A percentile compares a stretch with the other conserved stretches of the same genome.
phyloP scores from a whole-genome alignment of 345 rosid genomes.

The Linum usitatissimum region DNA sequence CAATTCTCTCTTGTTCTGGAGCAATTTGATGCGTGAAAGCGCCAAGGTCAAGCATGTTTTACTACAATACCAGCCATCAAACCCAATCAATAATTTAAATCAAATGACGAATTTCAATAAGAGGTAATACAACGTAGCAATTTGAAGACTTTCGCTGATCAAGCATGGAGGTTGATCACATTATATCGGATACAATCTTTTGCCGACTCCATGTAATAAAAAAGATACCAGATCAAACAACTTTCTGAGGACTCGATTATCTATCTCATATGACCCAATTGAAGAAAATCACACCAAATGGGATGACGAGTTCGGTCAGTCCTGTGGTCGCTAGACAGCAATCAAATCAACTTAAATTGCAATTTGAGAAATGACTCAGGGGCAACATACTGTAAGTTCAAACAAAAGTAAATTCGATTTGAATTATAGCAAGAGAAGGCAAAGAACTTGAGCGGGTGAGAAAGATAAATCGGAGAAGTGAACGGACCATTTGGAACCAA shows the following conservation, averaged over 20 bases:
- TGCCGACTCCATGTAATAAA: neutral
- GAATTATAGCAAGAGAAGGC: neutral
- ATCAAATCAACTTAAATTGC: neutral
- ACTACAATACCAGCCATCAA: slow-evolving; percentile 30
- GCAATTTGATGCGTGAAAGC: slow-evolving; percentile 71
- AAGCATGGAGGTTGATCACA: too few relatives aligned
- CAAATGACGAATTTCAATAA: neutral
- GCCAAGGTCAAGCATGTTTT: slow-evolving; percentile 73
- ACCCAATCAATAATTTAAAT: neutral
- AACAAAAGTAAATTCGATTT: neutral
- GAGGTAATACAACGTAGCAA: too few relatives aligned
- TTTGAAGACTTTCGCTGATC: too few relatives aligned
- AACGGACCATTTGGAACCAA: slow-evolving; percentile 65
- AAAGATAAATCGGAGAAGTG: slow-evolving; percentile 1
- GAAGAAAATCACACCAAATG: neutral
- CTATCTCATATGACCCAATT: too few relatives aligned
- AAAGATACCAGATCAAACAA: neutral
- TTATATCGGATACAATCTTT: too few relatives aligned
- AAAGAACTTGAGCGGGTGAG: neutral
- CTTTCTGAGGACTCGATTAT: neutral
- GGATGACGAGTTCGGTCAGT: neutral
- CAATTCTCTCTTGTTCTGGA: slow-evolving; percentile 87
- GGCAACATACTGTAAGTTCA: neutral
- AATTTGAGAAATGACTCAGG: neutral
- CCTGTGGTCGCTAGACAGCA: neutral